phyloP scores from a whole-genome alignment of 345 rosid genomes.

The Aegle marmelos region DNA sequence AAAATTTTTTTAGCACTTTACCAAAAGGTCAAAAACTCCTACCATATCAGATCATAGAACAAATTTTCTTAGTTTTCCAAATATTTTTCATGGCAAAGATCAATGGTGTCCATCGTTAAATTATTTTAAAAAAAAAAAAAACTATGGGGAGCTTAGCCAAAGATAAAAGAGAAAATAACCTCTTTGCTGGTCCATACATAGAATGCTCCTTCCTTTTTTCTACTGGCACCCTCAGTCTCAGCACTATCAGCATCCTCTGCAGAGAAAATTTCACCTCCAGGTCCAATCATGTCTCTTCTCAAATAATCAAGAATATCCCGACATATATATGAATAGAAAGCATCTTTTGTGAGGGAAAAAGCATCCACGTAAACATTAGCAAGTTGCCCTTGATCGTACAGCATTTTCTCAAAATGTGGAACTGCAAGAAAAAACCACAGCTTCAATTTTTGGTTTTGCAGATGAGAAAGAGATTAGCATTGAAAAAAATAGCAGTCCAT shows the following conservation, averaged over 20 bases:
- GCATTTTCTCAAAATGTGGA: slow-evolving; percentile 98
- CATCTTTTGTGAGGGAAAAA: slow-evolving; percentile 64
- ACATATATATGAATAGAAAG: slow-evolving; percentile 51
- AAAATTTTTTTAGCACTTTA: background rate
- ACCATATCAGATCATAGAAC: background rate
- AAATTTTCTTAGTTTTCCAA: background rate
- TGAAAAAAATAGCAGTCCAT: background rate
- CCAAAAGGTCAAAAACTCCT: background rate
- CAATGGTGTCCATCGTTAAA: background rate
- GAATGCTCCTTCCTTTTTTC: slow-evolving; percentile 89
- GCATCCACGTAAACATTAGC: slow-evolving; percentile 77
- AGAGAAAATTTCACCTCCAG: slow-evolving; percentile 78
- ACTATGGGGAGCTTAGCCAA: background rate
- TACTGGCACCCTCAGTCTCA: slow-evolving; percentile 50
- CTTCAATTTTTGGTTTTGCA: background rate
- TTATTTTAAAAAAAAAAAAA: background rate
- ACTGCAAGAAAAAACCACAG: slow-evolving; percentile 47
- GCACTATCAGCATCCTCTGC: slow-evolving; percentile 97
- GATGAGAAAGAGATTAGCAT: background rate
- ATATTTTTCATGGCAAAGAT: background rate
- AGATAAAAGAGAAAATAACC: slow-evolving; percentile 34
- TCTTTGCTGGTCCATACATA: slow-evolving; percentile 77
- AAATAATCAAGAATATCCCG: slow-evolving; percentile 83
- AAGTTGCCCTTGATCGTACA: slow-evolving; percentile 92
- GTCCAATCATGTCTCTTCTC: slow-evolving; percentile 89